Base-by-base conservation (phyloP, 768 basidiomycete species). In the Tricholoma bakamatsutake region DNA sequence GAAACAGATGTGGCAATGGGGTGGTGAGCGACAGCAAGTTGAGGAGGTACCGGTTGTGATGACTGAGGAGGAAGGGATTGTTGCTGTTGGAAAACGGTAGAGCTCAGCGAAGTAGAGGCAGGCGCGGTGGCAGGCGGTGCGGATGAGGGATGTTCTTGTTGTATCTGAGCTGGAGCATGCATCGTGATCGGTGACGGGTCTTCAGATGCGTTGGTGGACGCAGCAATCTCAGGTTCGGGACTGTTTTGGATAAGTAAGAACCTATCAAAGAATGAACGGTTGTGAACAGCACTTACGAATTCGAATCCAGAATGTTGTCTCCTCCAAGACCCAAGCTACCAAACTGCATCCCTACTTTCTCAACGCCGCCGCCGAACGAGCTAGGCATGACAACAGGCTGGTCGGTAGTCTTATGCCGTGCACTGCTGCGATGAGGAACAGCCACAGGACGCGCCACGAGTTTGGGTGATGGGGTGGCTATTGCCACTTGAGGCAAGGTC, bases 301-400 rank as follows among this genome's bases (percentile, higher is more conserved):
- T 73, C 30, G 75, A 57, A 39, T 84, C 85, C 31, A 83, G 67
- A n/a, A 80, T 70, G 57, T 68, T 75, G 51, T 90, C 88, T 6
- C 84, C 87, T 33, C 82, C 83, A 34, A 93, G 77, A 67, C 82
- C 88, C 62, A 93, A 71, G 67, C 89, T 92, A 50, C 90, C 90
- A 65, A 93, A 93, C 64, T 92, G 90, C 90, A 93, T 91, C 49
- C 90, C 90, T 51, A 93, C 74, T 66, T 89, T 91, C 65, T 91
- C 90, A 21, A 88, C 66, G 15, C 77, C 77, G 33, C 79, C 64
- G 30, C 81, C 80, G 67, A 86, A 87, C 51, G 79, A 82, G 43
- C 79, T 78, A 1, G 90, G 89, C 81, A 92, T 84, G 54, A 92
- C 85, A 15, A 93, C 91, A 35, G 90, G 82, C 55, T 89, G 87